phyloP scores from a whole-genome alignment of 805 yeast species.

The Vanderwaltozyma tropicalis region DNA sequence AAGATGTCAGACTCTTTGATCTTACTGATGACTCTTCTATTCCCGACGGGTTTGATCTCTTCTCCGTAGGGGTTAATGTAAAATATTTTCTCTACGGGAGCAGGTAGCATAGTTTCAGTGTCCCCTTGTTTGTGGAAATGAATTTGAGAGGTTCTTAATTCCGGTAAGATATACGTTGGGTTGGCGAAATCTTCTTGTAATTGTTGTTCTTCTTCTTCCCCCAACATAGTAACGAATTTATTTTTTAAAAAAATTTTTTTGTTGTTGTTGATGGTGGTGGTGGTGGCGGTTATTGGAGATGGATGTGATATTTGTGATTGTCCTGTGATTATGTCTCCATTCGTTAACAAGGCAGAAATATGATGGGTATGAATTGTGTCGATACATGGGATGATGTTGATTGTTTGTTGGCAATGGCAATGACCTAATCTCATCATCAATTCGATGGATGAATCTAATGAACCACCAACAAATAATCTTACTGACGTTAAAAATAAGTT shows the following conservation, averaged over 20 bases:
- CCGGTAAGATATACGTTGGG: slow-evolving; percentile 48
- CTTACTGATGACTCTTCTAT: slow-evolving; percentile 45
- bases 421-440: slow-evolving; percentile 48
- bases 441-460: slow-evolving; percentile 76
- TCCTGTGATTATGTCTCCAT: slow-evolving; percentile 73
- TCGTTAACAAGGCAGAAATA: slow-evolving; percentile 60
- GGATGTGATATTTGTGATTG: slow-evolving; percentile 95
- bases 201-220: slow-evolving; percentile 20
- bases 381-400: slow-evolving; percentile 69
- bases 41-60: slow-evolving; percentile 70
- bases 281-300: slow-evolving; percentile 5
- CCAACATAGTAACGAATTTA: not conserved
- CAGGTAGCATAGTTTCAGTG: slow-evolving; percentile 45
- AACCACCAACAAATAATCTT: slow-evolving; percentile 75
- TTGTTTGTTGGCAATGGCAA: slow-evolving; percentile 34
- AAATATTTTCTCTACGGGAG: slow-evolving; percentile 63
- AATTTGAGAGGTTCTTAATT: slow-evolving; percentile 60
- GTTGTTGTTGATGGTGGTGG: not conserved
- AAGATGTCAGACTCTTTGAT: slow-evolving; percentile 44
- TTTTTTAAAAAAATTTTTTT: not conserved
- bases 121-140: slow-evolving; percentile 51
- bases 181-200: slow-evolving; percentile 56
- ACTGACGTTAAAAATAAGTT: slow-evolving; percentile 76
- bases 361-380: slow-evolving; percentile 81
- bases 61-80: slow-evolving; percentile 84